These are phyloP conservation scores for Blastocystis sp. DNA, from an alignment of 352 stramenopile species.

Conservation along the genomic window DNA sequence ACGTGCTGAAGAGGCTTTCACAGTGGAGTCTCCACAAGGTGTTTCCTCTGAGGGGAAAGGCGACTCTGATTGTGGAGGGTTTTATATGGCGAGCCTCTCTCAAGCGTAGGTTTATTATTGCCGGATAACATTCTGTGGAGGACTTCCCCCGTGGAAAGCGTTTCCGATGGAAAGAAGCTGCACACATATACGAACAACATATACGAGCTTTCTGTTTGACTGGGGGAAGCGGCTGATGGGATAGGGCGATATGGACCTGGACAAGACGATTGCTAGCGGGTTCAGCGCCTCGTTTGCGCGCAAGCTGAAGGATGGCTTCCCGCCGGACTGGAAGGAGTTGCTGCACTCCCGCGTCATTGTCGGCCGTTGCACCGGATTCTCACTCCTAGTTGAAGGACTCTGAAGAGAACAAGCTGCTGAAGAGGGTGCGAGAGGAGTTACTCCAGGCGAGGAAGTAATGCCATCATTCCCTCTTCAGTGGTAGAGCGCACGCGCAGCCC, in stretches of 20 bases:
- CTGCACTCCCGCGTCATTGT: not conserved
- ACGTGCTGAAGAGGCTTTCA: not conserved
- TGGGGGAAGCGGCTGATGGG: not conserved
- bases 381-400: not conserved
- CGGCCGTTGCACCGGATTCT: not conserved
- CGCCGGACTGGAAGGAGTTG: not conserved
- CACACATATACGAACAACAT: not conserved
- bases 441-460: too few species aligned
- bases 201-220: conserved; percentile 11
- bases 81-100: not conserved
- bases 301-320: not conserved
- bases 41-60: conserved; percentile 1
- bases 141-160: not conserved
- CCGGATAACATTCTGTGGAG: conserved; percentile 43
- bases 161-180: not conserved
- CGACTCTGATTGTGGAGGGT: conserved; percentile 32
- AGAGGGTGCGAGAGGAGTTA: not conserved
- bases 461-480: too few species aligned
- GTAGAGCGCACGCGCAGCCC: too few species aligned
- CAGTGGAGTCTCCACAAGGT: conserved; percentile 17
- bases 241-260: conserved; percentile 43
- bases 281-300: conserved; percentile 6
- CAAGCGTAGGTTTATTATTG: not conserved
- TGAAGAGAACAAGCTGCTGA: conserved; percentile 3
- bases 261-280: not conserved